phyloP scores from a whole-genome alignment of 805 yeast genomes.

The Metschnikowia colocasiae region DNA sequence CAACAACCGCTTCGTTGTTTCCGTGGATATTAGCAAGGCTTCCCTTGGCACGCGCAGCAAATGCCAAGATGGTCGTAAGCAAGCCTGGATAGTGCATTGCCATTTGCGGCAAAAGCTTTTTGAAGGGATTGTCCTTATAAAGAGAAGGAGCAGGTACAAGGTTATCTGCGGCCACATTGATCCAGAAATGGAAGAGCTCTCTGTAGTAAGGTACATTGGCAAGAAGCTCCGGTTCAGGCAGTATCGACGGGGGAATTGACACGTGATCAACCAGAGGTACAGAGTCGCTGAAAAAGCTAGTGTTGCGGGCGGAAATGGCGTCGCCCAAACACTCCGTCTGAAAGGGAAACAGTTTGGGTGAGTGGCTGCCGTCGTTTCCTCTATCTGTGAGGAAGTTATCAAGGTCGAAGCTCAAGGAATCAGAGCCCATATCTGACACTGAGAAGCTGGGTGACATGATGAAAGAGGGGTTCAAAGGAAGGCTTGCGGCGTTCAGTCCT shows the following conservation, averaged over 20 bases:
- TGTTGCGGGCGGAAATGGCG: not conserved
- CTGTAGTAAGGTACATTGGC: slow-evolving; percentile 56
- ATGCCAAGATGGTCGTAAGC: slow-evolving; percentile 51
- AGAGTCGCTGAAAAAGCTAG: not conserved
- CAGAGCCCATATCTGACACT: not conserved
- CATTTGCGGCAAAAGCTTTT: slow-evolving; percentile 59
- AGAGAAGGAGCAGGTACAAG: slow-evolving; percentile 65
- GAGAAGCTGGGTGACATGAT: not conserved
- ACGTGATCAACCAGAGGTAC: slow-evolving; percentile 4
- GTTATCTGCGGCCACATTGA: slow-evolving; percentile 54
- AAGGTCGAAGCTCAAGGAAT: slow-evolving; percentile 1
- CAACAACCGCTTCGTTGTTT: slow-evolving; percentile 40
- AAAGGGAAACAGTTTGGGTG: slow-evolving; percentile 4
- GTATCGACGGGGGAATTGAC: slow-evolving; percentile 31
- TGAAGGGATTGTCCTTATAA: slow-evolving; percentile 63
- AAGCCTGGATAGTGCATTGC: slow-evolving; percentile 59
- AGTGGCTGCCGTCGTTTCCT: not conserved
- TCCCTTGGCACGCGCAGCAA: slow-evolving; percentile 33
- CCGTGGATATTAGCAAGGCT: slow-evolving; percentile 22
- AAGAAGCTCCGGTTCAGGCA: slow-evolving; percentile 56
- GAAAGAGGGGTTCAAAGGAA: not conserved
- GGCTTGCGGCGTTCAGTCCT: not conserved
- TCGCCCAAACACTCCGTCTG: not conserved
- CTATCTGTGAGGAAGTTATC: slow-evolving; percentile 2
- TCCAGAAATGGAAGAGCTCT: slow-evolving; percentile 60